phyloP scores from a whole-genome alignment of 1,284 basidiomycete species.

The Heterobasidion occidentale region DNA sequence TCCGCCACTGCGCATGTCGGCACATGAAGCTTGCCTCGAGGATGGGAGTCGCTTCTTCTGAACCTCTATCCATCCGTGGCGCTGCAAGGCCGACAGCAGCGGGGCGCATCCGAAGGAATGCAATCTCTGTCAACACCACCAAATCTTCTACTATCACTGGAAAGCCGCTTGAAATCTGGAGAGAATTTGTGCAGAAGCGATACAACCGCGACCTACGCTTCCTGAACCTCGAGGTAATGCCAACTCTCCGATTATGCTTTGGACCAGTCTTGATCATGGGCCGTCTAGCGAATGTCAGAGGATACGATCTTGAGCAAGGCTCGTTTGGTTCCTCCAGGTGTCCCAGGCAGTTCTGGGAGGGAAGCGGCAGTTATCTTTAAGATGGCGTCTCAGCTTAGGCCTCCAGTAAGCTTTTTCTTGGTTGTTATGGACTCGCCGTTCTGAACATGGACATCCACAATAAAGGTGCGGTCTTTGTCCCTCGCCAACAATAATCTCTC shows the following conservation, averaged over 20 bases:
- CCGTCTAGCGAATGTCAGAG: conserved; percentile 45
- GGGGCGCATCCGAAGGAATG: conserved; percentile 50
- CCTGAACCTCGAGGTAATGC: conserved; percentile 73
- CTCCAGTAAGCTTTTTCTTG: conserved; percentile 42
- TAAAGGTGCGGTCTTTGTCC: conserved; percentile 64
- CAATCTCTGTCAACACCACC: conserved; percentile 28
- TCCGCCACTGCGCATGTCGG: conserved; percentile 17
- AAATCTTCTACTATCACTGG: conserved; percentile 10
- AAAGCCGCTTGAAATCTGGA: conserved; percentile 56
- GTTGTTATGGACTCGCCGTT: conserved; percentile 2
- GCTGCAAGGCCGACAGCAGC: conserved; percentile 37
- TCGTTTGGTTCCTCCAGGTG: conserved; percentile 60
- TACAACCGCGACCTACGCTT: conserved; percentile 64
- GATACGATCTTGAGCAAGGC: conserved; percentile 67
- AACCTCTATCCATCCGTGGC: conserved; percentile 47
- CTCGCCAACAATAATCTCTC: conserved; percentile 53
- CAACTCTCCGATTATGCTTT: conserved; percentile 4
- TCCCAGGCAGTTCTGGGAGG: conserved; percentile 44
- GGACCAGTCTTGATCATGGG: not conserved
- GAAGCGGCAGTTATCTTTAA: conserved; percentile 83
- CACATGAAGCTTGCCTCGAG: conserved; percentile 24
- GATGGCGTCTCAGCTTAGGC: conserved; percentile 70
- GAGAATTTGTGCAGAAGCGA: conserved; percentile 59
- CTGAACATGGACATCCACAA: conserved; percentile 20
- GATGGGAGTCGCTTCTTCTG: conserved; percentile 26